A percentile compares a stretch with the other conserved stretches of the same genome.
Conservation (phyloP, 179 eudicot genomes). For the Beta lomatogona region DNA sequence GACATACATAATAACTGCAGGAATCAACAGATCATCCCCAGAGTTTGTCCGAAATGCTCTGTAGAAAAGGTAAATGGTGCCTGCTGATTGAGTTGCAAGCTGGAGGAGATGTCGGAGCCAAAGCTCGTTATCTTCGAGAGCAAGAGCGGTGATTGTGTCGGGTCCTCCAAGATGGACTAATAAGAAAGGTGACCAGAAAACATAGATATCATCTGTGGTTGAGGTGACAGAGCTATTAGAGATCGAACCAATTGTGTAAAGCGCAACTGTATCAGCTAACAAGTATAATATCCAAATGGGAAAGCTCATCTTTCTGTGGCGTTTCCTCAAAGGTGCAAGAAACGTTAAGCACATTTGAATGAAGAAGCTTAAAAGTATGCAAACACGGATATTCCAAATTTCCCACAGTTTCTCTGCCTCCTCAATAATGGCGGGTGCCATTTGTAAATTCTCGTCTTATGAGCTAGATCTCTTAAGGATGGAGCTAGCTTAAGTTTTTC, state of each 20-base stretch:
- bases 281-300: constrained; percentile 13
- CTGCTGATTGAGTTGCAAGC: constrained; percentile 17
- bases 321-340: constrained; percentile 18
- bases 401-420: constrained; percentile 17
- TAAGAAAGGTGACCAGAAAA: constrained; percentile 41
- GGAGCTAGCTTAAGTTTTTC: background rate
- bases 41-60: background rate
- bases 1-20: constrained; percentile 31
- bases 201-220: background rate
- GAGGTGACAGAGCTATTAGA: background rate
- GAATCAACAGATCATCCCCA: constrained; percentile 1
- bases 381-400: constrained; percentile 13
- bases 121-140: constrained; percentile 40
- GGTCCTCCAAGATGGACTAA: constrained; percentile 42
- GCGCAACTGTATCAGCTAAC: constrained; percentile 15
- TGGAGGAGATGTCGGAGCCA: constrained; percentile 40
- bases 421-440: background rate
- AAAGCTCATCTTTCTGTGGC: background rate
- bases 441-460: background rate
- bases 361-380: constrained; percentile 12
- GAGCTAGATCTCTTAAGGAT: background rate
- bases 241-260: constrained; percentile 19
- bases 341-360: constrained; percentile 15
- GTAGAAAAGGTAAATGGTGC: constrained; percentile 24
- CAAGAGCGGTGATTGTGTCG: constrained; percentile 39